Evolutionary conservation across 352 stramenopile species (phyloP), one percentile per base, ranked within the genome.

Genomic region (Globisporangium paddicum): DNA sequence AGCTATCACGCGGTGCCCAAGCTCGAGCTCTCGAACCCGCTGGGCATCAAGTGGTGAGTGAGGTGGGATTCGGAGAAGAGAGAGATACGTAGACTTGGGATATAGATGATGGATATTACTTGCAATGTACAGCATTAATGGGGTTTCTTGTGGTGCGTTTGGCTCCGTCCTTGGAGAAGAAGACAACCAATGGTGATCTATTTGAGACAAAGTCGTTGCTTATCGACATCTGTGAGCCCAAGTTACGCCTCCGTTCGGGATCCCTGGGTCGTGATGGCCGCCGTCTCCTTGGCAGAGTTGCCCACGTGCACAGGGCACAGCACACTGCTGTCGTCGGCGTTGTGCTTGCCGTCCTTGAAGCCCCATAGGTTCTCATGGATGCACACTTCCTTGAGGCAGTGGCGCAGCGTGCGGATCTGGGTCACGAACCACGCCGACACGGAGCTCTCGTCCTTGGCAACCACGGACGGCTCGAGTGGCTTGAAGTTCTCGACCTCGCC

Each of bases 1-100:
- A 74, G 73, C 49, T 95, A 91, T 58, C 86, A 93, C 60, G 83
- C 81, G 28, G 84, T 95, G 25, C 84, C 86, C 7, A 95, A 93
- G 74, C 69, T 95, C 35, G 86, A 95, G 66, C 72, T 87, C 56
- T 75, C 82, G 21, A 95, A 93, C 62, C 86, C 86, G 21, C 66
- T 95, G 10, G 86, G 86, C 42, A 95, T 95, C 71, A 93, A 93
- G 63, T 95, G 86, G 86, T 95, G 61, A 84, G 58, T 49, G 66
- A 41, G 30, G 58, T 49, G 66, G 32, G 28, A 32, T 32, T 32
- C 28, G 3, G 28, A 32, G 28, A n/a, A 16, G 26, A 3, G n/a
- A 49, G 52, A 9, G 23, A 61, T 26, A 49, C 13, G 16, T 44
- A 44, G 38, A 44, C 8, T 21, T 4, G 40, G 14, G 52, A 62